These are phyloP conservation scores for Aulographum hederae DNA, from an alignment of 2,329 filamentous ascomycete species.

Conservation along the genomic window DNA sequence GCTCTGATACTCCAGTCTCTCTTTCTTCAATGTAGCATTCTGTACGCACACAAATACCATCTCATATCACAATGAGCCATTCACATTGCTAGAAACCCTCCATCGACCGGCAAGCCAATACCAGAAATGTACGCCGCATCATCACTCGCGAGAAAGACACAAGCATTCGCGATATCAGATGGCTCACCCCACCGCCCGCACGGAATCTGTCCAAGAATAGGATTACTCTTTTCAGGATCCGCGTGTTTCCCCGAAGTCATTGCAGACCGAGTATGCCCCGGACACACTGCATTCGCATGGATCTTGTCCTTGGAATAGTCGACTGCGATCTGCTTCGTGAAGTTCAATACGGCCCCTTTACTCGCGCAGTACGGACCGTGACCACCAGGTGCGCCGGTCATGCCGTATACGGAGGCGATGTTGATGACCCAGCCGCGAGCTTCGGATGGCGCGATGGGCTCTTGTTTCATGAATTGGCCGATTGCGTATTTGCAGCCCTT, in stretches of 20 bases:
- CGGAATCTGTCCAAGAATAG: no score
- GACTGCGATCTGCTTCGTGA: constrained; percentile 29
- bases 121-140: constrained; percentile 6
- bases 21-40: no score
- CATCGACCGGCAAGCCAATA: constrained; percentile 2
- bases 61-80: no score
- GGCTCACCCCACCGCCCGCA: constrained; percentile 5
- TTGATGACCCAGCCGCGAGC: constrained; percentile 33
- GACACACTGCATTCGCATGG: constrained; percentile 35
- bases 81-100: constrained; percentile 2
- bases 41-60: no score
- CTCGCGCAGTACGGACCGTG: constrained; percentile 1
- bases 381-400: not conserved
- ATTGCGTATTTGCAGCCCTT: constrained; percentile 16
- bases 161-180: constrained; percentile 4
- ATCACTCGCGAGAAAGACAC: constrained; percentile 5
- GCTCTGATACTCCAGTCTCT: no score
- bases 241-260: constrained; percentile 21
- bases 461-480: constrained; percentile 31
- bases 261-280: constrained; percentile 23
- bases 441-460: constrained; percentile 15
- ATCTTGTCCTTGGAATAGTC: constrained; percentile 31
- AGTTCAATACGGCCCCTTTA: constrained; percentile 10
- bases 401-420: constrained; percentile 24
- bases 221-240: no score